phyloP scores from a whole-genome alignment of 192 early-diverging fungal genomes.

The Linnemannia elongata region DNA sequence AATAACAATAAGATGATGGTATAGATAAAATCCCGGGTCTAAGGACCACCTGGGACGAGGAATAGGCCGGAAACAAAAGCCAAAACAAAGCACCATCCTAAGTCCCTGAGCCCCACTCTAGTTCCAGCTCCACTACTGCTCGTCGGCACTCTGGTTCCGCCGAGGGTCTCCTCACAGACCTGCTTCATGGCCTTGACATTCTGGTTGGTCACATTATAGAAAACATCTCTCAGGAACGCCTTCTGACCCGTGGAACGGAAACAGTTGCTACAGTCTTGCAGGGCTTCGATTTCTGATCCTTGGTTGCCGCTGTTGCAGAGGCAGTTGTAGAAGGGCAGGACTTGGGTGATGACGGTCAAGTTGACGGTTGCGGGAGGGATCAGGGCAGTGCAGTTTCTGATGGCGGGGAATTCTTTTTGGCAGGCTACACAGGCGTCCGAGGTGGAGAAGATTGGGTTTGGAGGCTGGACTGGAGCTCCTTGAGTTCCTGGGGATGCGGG shows the following conservation, averaged over 20 bases:
- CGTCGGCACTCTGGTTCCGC: constrained; percentile 19
- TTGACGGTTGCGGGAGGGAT: constrained; percentile 29
- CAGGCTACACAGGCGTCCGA: constrained; percentile 37
- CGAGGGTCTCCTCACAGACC: constrained; percentile 23
- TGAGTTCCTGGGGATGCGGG: background rate
- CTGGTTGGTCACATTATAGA: constrained; percentile 36
- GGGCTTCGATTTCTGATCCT: background rate
- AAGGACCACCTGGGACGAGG: background rate
- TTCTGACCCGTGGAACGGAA: constrained; percentile 43
- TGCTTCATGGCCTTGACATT: constrained; percentile 24
- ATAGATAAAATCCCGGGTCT: background rate
- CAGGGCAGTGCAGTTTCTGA: constrained; percentile 32
- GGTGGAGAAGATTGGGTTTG: constrained; percentile 46
- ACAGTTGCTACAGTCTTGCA: constrained; percentile 36
- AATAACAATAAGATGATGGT: background rate
- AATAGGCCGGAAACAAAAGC: background rate
- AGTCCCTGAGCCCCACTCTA: background rate
- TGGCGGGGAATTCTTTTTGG: constrained; percentile 20
- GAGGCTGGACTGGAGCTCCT: background rate
- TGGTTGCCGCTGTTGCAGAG: constrained; percentile 8
- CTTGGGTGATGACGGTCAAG: constrained; percentile 31
- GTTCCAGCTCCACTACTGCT: background rate
- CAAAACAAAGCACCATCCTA: constrained; percentile 5
- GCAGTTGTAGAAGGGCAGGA: constrained; percentile 37
- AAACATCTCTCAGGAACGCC: constrained; percentile 16